A percentile compares a stretch with the other conserved stretches of the same genome.
Conservation (phyloP, 1,284 basidiomycete species). For the Irpex sp. region DNA sequence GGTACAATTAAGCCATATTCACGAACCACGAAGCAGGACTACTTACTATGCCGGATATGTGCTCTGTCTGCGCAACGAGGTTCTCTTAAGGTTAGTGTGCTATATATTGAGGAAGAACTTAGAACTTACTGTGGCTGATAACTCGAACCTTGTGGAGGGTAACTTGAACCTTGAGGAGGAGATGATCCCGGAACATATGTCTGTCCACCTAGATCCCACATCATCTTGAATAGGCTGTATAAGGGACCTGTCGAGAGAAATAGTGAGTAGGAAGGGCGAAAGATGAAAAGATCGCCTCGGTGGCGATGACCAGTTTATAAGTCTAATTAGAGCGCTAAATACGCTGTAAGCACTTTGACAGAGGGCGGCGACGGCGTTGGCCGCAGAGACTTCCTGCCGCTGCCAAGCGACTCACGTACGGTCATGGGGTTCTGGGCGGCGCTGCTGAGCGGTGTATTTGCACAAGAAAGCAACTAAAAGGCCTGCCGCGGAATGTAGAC, state of each 20-base stretch:
- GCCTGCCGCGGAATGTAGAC: too few relatives aligned
- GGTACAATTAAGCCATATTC: neutral
- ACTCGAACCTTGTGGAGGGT: neutral
- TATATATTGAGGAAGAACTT: slow-evolving; percentile 3
- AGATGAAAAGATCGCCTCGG: neutral
- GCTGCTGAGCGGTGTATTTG: too few relatives aligned
- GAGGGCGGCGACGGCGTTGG: neutral
- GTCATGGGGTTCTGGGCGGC: too few relatives aligned
- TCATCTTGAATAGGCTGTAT: slow-evolving; percentile 11
- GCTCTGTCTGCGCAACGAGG: slow-evolving; percentile 1
- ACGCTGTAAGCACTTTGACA: slow-evolving; percentile 2
- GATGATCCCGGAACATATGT: slow-evolving; percentile 10
- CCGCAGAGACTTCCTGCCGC: neutral
- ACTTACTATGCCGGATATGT: slow-evolving; percentile 11
- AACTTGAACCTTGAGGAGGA: neutral
- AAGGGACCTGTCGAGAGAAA: neutral
- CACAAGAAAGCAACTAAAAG: too few relatives aligned
- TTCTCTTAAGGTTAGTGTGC: neutral
- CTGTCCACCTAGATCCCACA: slow-evolving; percentile 16
- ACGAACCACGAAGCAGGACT: neutral
- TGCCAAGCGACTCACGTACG: neutral
- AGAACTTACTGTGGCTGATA: neutral
- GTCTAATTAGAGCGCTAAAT: neutral
- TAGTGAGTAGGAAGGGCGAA: neutral
- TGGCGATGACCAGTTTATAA: slow-evolving; percentile 4